phyloP scores from a whole-genome alignment of 495 filamentous ascomycete genomes.

The Daldinia loculata region DNA sequence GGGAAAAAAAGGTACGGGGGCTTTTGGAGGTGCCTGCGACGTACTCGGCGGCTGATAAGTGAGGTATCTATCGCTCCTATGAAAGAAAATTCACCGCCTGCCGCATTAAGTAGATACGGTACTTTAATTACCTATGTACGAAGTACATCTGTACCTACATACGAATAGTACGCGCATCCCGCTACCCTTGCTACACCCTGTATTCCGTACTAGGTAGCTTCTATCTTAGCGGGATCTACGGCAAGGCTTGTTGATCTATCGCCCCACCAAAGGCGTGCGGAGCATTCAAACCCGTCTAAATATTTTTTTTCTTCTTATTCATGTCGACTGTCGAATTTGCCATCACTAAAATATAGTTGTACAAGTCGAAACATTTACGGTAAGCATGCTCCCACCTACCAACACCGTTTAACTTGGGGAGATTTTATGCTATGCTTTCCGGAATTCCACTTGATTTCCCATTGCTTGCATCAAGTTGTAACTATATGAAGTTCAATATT shows the following conservation, averaged over 20 bases:
- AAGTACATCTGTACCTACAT: neutral
- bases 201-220: conserved; percentile 16
- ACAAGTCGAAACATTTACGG: neutral
- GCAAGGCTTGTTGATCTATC: conserved; percentile 29
- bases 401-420: neutral
- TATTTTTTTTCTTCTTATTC: conserved; percentile 18
- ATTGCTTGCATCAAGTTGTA: neutral
- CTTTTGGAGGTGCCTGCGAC: conserved; percentile 19
- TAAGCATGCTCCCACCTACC: conserved; percentile 1
- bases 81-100: conserved; percentile 44
- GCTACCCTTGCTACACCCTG: neutral
- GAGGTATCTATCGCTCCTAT: conserved; percentile 16
- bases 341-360: neutral
- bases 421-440: neutral
- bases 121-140: neutral
- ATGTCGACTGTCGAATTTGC: conserved; percentile 7
- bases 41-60: conserved; percentile 35
- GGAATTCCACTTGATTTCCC: neutral
- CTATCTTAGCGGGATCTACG: conserved; percentile 39
- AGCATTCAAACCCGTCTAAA: conserved; percentile 11
- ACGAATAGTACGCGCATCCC: neutral
- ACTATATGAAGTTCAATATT: neutral
- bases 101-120: conserved; percentile 20
- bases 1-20: conserved; percentile 3
- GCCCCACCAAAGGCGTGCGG: conserved; percentile 23